phyloP scores from a whole-genome alignment of 2,329 filamentous ascomycete genomes.

The Penicillium digitatum region DNA sequence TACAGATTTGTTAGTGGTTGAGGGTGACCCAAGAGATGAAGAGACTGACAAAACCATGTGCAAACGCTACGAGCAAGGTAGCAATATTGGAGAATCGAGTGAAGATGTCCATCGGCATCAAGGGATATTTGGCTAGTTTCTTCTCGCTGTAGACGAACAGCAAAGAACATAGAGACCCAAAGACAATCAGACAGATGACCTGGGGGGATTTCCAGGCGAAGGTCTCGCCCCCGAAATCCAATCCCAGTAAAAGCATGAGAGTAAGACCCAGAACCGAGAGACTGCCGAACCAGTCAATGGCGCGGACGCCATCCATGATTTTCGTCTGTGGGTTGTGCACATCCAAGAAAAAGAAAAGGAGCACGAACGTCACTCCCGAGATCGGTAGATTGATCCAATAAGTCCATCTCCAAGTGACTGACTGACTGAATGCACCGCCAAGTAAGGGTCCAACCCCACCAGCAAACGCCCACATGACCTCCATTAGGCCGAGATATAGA shows the following conservation, averaged over 20 bases:
- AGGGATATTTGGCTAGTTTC: constrained; percentile 59
- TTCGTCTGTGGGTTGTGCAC: constrained; percentile 54
- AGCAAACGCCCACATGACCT: constrained; percentile 54
- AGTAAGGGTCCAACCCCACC: constrained; percentile 52
- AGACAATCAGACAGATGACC: constrained; percentile 53
- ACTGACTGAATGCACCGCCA: constrained; percentile 49
- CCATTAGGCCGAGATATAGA: constrained; percentile 50
- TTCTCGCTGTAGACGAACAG: constrained; percentile 61
- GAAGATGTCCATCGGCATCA: constrained; percentile 66
- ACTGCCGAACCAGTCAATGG: constrained; percentile 54
- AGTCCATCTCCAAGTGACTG: constrained; percentile 50
- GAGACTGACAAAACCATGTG: constrained; percentile 44
- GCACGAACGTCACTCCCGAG: constrained; percentile 46
- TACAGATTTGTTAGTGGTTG: constrained; percentile 30
- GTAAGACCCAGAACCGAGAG: constrained; percentile 50
- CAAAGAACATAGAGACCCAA: constrained; percentile 48
- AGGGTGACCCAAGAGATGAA: not conserved
- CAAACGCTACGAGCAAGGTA: constrained; percentile 49
- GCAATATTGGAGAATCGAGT: constrained; percentile 54
- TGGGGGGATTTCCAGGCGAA: constrained; percentile 54
- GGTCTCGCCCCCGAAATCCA: constrained; percentile 52
- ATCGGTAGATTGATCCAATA: constrained; percentile 57
- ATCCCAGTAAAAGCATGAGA: constrained; percentile 51
- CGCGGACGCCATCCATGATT: constrained; percentile 48
- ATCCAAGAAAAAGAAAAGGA: constrained; percentile 52